Base-by-base conservation (phyloP, 2,329 filamentous ascomycete species). In the Neopestalotiopsis sp. region DNA sequence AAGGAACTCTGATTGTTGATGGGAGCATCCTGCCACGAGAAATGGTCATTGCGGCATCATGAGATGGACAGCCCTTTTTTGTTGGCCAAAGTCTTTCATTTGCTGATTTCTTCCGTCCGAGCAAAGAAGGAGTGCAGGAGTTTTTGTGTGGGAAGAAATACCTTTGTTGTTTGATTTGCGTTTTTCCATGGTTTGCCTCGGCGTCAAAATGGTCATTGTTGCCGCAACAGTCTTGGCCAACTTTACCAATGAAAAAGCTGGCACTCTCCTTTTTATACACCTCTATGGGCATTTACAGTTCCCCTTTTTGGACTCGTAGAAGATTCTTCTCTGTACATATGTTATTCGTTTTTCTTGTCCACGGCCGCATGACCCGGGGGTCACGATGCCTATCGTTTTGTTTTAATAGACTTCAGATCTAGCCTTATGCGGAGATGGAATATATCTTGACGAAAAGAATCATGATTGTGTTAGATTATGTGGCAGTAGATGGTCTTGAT, bases 251-350 rank as follows among this genome's bases (percentile, higher is more conserved):
- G 24, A 24, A 30, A 59, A 59, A 59, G 57, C 32, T 30, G 34
- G 59, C 59, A 42, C 34, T 20, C 7, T 62, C 24, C 24, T 62
- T 62, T 62, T 20, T n/a, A 20, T 28, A 38, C 34, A 6, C 34
- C 61, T 49, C 20, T 34, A 17, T 24, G n/a, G 30, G 59, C 32
- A 40, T 20, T 30, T 40, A 32, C 30, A 40, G 17, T 40, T 56
- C 63, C 7, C 20, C 34, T 38, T 38, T 66, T 66, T 34, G 42
- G 32, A 45, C 63, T 57, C 30, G 20, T 28, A 20, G 49, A 56
- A 66, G 63, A 58, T 24, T 66, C 24, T 66, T 66, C 45, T 30
- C 32, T 66, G 63, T 66, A 66, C 49, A 66, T 66, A 66, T 30
- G 12, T 57, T 34, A 20, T 38, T 57, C 28, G 13, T 38, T 56